A percentile compares a stretch with the other conserved stretches of the same genome.
phyloP scores from a whole-genome alignment of 2,329 filamentous ascomycete species.

The Fusarium equiseti region DNA sequence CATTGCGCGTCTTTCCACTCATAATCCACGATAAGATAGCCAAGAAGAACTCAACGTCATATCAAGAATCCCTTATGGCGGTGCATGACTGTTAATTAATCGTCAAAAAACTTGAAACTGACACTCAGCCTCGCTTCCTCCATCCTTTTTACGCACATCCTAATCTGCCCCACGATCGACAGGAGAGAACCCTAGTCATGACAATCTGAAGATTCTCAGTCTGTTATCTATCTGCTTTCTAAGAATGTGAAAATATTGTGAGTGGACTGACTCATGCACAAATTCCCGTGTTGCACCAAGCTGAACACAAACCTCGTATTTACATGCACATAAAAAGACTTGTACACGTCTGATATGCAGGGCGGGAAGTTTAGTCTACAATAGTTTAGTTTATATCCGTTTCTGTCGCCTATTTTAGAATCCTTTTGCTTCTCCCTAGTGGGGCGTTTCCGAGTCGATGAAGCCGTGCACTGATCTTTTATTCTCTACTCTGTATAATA shows the following conservation, averaged over 20 bases:
- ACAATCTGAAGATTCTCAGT: too few species aligned
- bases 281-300: constrained; percentile 32
- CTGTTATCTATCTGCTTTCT: too few species aligned
- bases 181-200: constrained; percentile 22
- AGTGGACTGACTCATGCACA: constrained; percentile 22
- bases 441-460: constrained; percentile 13
- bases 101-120: not conserved
- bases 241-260: too few species aligned
- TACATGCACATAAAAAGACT: not conserved
- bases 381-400: not conserved
- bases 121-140: constrained; percentile 2
- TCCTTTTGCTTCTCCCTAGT: not conserved
- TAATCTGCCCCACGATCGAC: constrained; percentile 37
- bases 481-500: not conserved
- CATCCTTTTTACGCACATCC: constrained; percentile 19
- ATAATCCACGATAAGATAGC: not conserved
- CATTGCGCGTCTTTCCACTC: constrained; percentile 13
- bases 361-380: not conserved
- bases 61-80: not conserved
- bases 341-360: constrained; percentile 35
- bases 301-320: constrained; percentile 34
- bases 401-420: constrained; percentile 3
- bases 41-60: not conserved
- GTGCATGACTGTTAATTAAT: not conserved
- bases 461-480: not conserved